Evolutionary conservation across 768 basidiomycete species (phyloP).

Genomic region (Cystofilobasidium capitatum): DNA sequence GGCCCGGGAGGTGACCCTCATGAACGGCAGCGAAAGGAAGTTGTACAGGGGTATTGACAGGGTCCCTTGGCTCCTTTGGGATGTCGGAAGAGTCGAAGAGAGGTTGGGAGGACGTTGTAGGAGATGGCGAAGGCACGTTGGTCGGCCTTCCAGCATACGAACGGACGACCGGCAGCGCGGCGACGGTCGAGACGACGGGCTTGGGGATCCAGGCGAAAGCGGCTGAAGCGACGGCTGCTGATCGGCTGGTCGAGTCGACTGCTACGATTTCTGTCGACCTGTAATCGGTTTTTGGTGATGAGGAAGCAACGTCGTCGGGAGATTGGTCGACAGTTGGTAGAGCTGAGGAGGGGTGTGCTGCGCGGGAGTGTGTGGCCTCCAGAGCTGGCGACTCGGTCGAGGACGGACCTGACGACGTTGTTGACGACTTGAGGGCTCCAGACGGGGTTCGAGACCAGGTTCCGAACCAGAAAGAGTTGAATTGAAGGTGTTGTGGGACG

Average conservation of each 20-base stretch:
- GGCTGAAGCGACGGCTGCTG: too few species aligned
- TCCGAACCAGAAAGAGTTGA: not conserved
- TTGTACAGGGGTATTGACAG: too few species aligned
- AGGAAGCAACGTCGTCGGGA: too few species aligned
- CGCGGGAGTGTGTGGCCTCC: not conserved
- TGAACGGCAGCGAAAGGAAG: not conserved
- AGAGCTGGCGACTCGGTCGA: not conserved
- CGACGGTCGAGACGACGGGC: not conserved
- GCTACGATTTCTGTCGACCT: too few species aligned
- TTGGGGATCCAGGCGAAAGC: not conserved
- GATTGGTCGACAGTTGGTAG: not conserved
- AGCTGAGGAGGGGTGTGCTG: not conserved
- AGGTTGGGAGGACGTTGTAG: not conserved
- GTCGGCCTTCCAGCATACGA: not conserved
- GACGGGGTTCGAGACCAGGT: not conserved
- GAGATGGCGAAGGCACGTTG: not conserved
- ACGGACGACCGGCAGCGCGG: not conserved
- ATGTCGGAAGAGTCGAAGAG: not conserved
- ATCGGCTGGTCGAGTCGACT: too few species aligned
- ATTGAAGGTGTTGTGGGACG: not conserved
- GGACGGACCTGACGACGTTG: not conserved
- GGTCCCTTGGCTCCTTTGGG: too few species aligned
- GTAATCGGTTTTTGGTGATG: too few species aligned
- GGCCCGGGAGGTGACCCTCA: not conserved
- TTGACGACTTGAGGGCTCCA: conserved; percentile 4